These are phyloP conservation scores for Colletotrichum sp. DNA, from an alignment of 2,329 filamentous ascomycete genomes.

Conservation along the genomic window DNA sequence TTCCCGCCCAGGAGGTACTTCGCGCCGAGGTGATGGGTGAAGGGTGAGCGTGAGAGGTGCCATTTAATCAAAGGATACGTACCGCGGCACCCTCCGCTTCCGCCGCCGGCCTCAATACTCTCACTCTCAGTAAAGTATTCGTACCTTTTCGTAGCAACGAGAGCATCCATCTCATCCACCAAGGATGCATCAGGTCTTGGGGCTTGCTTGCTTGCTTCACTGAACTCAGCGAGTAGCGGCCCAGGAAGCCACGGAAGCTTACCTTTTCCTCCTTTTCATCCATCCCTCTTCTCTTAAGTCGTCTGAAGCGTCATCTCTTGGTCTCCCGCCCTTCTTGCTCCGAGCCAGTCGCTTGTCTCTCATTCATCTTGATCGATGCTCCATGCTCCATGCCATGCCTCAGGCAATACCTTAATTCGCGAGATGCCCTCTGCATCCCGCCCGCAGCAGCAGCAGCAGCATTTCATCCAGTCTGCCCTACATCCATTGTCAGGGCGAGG, in stretches of 20 bases:
- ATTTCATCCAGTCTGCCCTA: background rate
- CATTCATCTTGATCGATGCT: background rate
- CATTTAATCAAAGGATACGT: background rate
- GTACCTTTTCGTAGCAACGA: background rate
- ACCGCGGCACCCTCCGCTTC: conserved; percentile 7
- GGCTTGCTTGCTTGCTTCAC: background rate
- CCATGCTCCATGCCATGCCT: conserved; percentile 9
- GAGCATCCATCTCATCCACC: background rate
- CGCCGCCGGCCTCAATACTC: background rate
- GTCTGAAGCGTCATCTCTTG: background rate
- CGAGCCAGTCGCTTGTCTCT: background rate
- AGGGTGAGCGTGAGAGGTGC: background rate
- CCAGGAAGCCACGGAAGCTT: background rate
- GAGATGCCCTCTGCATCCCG: background rate
- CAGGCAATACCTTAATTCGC: background rate
- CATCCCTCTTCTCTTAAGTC: background rate
- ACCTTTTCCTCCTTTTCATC: background rate
- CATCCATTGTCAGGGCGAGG: background rate
- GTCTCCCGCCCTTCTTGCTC: background rate
- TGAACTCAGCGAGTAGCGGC: background rate
- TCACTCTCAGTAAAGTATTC: background rate
- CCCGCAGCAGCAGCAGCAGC: background rate
- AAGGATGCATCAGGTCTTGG: background rate
- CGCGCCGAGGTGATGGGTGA: background rate
- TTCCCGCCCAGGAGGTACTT: background rate